Evolutionary conservation across 305 asterid genomes (phyloP).

Genomic region (Ilex paraguariensis): DNA sequence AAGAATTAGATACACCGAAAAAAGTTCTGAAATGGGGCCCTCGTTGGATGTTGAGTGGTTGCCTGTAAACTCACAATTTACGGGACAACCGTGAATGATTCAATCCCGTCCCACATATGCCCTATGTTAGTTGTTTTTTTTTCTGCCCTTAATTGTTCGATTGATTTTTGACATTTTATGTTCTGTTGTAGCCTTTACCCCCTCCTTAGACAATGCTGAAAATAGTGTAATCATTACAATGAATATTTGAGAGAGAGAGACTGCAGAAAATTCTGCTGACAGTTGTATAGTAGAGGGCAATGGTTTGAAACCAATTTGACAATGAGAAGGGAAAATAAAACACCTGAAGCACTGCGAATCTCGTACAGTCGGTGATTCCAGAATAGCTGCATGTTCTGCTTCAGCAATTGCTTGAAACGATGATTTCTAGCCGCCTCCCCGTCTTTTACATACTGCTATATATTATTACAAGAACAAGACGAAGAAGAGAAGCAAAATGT

Average conservation of each 20-base stretch:
- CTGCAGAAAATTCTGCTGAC: not conserved
- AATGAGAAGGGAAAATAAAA: conserved; percentile 3
- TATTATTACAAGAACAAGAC: not conserved
- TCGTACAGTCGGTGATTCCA: conserved; percentile 32
- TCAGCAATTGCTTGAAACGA: conserved; percentile 14
- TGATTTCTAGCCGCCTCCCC: conserved; percentile 7
- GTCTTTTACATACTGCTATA: conserved; percentile 5
- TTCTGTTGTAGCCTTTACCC: no score
- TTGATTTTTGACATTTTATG: no score
- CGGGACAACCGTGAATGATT: no score
- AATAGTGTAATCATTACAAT: not conserved
- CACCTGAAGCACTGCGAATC: conserved; percentile 21
- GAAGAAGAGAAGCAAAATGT: not conserved
- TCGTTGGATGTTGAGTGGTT: no score
- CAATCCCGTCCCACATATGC: no score
- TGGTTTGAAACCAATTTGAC: not conserved
- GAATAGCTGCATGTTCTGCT: conserved; percentile 24
- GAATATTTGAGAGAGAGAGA: not conserved
- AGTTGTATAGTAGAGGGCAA: no score
- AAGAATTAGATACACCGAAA: no score
- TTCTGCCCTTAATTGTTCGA: no score
- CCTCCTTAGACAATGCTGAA: not conserved
- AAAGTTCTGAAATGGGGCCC: no score
- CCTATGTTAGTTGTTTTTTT: no score
- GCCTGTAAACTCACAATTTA: no score